Evolutionary conservation across 139 green algal genomes (phyloP).

Genomic region (Tetradesmus obliquus): DNA sequence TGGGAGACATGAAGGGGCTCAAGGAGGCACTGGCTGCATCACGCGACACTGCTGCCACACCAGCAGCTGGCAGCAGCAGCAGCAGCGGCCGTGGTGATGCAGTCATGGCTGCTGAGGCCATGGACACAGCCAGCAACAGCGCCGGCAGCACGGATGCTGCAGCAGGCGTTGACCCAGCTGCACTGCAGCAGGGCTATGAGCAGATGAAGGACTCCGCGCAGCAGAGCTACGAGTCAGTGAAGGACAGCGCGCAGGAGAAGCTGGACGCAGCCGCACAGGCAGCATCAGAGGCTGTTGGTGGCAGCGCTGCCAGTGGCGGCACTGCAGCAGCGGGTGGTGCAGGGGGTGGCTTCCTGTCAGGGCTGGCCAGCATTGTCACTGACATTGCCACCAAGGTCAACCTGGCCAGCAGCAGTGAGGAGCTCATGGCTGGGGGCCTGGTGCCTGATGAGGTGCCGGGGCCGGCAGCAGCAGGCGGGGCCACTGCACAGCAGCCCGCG

Average conservation of each 20-base stretch:
- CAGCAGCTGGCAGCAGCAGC: conserved; percentile 1
- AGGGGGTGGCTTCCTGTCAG: not conserved
- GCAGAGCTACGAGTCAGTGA: not conserved
- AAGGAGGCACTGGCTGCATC: conserved; percentile 33
- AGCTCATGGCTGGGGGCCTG: conserved; percentile 30
- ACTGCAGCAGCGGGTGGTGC: not conserved
- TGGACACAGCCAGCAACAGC: conserved; percentile 3
- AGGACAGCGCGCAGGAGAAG: not conserved
- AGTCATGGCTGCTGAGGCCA: not conserved
- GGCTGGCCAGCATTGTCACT: conserved; percentile 17
- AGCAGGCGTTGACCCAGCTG: not conserved
- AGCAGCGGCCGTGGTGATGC: not conserved
- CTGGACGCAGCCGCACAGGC: not conserved
- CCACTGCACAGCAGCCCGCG: conserved; percentile 4
- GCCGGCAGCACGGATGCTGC: not conserved
- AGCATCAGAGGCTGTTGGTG: not conserved
- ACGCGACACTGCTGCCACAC: not conserved
- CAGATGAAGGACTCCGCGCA: not conserved
- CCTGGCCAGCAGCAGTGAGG: conserved; percentile 39
- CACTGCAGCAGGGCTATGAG: not conserved
- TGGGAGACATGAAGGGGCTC: conserved; percentile 37
- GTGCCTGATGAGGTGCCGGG: conserved; percentile 30
- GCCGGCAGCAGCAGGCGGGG: conserved; percentile 20
- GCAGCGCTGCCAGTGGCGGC: not conserved
- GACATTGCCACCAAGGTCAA: conserved; percentile 44